Base-by-base conservation (phyloP, 192 early-diverging fungal genomes). In the Backusella australiensis region DNA sequence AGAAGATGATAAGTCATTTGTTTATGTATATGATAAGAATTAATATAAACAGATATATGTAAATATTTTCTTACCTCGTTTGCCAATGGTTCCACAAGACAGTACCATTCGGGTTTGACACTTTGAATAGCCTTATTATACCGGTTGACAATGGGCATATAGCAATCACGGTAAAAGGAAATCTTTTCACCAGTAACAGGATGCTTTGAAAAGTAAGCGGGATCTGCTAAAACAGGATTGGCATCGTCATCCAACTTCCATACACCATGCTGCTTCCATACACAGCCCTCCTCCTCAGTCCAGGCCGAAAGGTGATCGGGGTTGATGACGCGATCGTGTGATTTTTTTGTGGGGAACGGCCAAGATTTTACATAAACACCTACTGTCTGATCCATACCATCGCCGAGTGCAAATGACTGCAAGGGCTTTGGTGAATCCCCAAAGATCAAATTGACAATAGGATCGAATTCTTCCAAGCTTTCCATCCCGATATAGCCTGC, bases 21-120 rank as follows among this genome's bases (percentile, higher is more conserved):
- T 19, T 36, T 53, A 23, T 86, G 56, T 21, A 15, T 32, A 32
- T 3, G 32, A 32, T 32, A 32, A 32, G 32, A 32, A 32, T n/a
- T n/a, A 19, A 69, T 41, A 42, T 15, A 70, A 34, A 23, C 53
- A 41, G 15, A 53, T 69, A 42, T 75, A 17, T 52, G 32, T 32
- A 32, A 32, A 32, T 32, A 3, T 34, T 8, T 14, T 26, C 59
- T 49, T 78, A 83, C 85, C 79, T 95, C 93, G 66, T 95, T 95
- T n/a, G 94, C 92, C 11, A 94, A 80, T 2, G 95, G 95, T 72
- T 94, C 95, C 1, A 95, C 89, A 80, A 94, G 93, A 49, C 94
- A 78, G 53, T 90, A 82, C 35, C 80, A 80, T 29, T 86, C 84
- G 3, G 80, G 74, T 34, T 85, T 80, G 4, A 83, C 90, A 69